Evolutionary conservation across 805 yeast species (phyloP).

Genomic region (Kuraishia borneana): DNA sequence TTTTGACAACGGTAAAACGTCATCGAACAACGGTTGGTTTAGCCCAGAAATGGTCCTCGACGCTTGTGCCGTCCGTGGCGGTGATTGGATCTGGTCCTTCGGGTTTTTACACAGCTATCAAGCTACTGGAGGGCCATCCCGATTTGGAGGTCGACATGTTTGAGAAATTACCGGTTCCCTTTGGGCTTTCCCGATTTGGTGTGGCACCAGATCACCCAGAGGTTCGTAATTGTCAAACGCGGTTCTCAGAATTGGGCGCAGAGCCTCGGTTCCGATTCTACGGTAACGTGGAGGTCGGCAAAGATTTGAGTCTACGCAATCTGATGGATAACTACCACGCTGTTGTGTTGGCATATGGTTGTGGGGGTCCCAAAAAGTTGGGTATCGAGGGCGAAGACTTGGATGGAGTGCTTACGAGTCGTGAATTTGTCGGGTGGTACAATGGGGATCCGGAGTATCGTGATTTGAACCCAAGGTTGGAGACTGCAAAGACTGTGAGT

Average conservation of each 20-base stretch:
- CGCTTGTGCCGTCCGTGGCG: constrained; percentile 35
- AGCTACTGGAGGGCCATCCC: constrained; percentile 28
- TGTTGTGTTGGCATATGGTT: constrained; percentile 76
- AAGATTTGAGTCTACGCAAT: constrained; percentile 38
- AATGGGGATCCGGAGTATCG: constrained; percentile 71
- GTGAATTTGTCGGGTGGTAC: constrained; percentile 92
- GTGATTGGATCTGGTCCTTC: constrained; percentile 95
- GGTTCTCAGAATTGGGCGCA: constrained; percentile 40
- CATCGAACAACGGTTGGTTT: too few species aligned
- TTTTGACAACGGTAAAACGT: too few species aligned
- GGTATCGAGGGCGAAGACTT: constrained; percentile 49
- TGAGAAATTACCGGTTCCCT: constrained; percentile 83
- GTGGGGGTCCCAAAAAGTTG: constrained; percentile 43
- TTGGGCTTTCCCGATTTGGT: constrained; percentile 84
- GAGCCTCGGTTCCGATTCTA: constrained; percentile 37
- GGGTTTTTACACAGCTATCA: constrained; percentile 82
- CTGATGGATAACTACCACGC: constrained; percentile 54
- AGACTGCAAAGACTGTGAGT: constrained; percentile 49
- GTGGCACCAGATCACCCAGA: constrained; percentile 99
- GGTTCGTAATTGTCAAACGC: constrained; percentile 75
- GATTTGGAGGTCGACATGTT: constrained; percentile 52
- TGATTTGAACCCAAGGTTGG: constrained; percentile 43
- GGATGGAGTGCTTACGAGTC: constrained; percentile 67
- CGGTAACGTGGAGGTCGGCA: constrained; percentile 68
- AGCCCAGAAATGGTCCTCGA: not conserved